These are phyloP conservation scores for Leucocoprinus leucothites DNA, from an alignment of 768 basidiomycete species.

Conservation along the genomic window DNA sequence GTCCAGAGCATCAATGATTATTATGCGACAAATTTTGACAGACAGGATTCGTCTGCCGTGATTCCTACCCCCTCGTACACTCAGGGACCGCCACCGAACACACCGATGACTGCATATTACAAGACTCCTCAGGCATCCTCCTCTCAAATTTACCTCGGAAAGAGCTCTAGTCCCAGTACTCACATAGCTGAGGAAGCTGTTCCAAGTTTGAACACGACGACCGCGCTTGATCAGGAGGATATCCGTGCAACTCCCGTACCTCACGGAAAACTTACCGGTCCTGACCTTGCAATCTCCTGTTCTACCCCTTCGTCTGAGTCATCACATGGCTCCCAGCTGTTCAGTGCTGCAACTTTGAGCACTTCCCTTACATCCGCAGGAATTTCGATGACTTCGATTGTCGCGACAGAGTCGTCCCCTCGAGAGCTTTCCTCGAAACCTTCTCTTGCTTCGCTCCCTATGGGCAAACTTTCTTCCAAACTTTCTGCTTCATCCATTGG, in stretches of 20 bases:
- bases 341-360: background rate
- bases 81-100: constrained; percentile 18
- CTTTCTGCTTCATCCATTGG: constrained; percentile 2
- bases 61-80: background rate
- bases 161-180: background rate
- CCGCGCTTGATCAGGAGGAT: background rate
- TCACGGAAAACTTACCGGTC: background rate
- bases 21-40: background rate
- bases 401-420: background rate
- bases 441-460: constrained; percentile 3
- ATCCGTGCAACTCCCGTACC: constrained; percentile 6
- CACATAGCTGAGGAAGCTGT: background rate
- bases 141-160: constrained; percentile 27
- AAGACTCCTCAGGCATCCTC: constrained; percentile 19
- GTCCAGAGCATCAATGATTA: constrained; percentile 8
- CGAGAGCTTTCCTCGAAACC: background rate
- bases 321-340: background rate
- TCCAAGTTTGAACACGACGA: background rate
- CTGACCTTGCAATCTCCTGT: background rate
- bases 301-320: constrained; percentile 2
- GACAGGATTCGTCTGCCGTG: background rate
- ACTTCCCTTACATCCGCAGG: constrained; percentile 3
- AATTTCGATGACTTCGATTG: background rate
- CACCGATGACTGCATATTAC: constrained; percentile 17
- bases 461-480: background rate